Conservation (phyloP, 148 eudicot genomes). For the Amaranthus cruentus region DNA sequence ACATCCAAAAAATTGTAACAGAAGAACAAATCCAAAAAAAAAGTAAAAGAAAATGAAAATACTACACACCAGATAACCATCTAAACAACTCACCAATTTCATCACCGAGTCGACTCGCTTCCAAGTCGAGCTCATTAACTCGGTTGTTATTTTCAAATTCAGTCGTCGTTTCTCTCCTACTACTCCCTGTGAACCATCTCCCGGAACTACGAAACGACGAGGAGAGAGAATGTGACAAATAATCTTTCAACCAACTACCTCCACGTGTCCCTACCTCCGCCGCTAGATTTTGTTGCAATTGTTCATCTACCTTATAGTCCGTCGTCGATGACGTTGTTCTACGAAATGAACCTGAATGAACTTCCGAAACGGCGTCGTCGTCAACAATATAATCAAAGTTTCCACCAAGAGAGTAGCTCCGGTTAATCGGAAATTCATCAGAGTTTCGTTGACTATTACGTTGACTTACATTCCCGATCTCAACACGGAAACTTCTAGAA, state of each 20-base stretch:
- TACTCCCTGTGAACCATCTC: slow-evolving; percentile 66
- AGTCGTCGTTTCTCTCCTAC: slow-evolving; percentile 38
- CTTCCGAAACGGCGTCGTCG: slow-evolving; percentile 39
- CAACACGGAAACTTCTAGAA: slow-evolving; percentile 61
- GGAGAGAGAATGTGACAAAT: slow-evolving; percentile 45
- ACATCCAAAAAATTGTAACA: slow-evolving; percentile 19
- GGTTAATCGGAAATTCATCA: slow-evolving; percentile 24
- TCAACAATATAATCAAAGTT: slow-evolving; percentile 65
- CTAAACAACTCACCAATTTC: slow-evolving; percentile 79
- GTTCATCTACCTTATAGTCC: slow-evolving; percentile 21
- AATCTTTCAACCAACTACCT: slow-evolving; percentile 69
- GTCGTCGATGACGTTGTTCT: slow-evolving; percentile 27
- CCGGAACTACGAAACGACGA: slow-evolving; percentile 77
- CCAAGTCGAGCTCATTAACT: slow-evolving; percentile 41
- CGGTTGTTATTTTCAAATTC: slow-evolving; percentile 14
- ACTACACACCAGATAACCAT: slow-evolving; percentile 69
- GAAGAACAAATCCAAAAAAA: not conserved
- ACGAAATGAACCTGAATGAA: slow-evolving; percentile 31
- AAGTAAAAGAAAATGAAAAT: not conserved
- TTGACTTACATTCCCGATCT: slow-evolving; percentile 67
- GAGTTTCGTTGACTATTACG: slow-evolving; percentile 44
- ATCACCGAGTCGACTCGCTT: slow-evolving; percentile 55
- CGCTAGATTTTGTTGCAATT: slow-evolving; percentile 4
- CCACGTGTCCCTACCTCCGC: slow-evolving; percentile 30
- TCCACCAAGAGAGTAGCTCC: slow-evolving; percentile 67